Evolutionary conservation across 2,329 filamentous ascomycete species (phyloP).

Genomic region (Alternaria solani): DNA sequence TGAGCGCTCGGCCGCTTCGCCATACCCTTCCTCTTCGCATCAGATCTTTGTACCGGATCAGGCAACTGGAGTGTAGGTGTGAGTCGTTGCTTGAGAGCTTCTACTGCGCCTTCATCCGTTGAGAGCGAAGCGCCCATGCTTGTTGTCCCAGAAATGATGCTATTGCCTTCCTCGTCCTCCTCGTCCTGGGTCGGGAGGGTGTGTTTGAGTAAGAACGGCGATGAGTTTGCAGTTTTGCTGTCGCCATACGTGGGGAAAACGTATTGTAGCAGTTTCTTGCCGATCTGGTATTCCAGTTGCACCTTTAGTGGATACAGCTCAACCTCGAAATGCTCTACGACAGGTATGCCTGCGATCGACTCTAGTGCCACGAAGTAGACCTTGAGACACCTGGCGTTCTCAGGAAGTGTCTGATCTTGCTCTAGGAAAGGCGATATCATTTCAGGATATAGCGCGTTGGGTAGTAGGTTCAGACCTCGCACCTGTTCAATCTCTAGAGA

Average conservation of each 20-base stretch:
- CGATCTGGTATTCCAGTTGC: slow-evolving; percentile 90
- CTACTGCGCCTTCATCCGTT: slow-evolving; percentile 63
- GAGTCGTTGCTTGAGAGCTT: slow-evolving; percentile 81
- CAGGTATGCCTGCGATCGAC: slow-evolving; percentile 94
- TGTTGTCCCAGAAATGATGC: slow-evolving; percentile 23
- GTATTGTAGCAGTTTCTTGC: slow-evolving; percentile 94
- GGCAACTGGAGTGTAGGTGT: slow-evolving; percentile 76
- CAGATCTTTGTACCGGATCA: slow-evolving; percentile 52
- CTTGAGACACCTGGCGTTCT: slow-evolving; percentile 82
- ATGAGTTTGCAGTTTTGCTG: slow-evolving; percentile 63
- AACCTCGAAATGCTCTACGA: slow-evolving; percentile 97
- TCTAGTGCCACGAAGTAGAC: slow-evolving; percentile 99
- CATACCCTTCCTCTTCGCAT: slow-evolving; percentile 33
- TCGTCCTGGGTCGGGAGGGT: slow-evolving; percentile 58
- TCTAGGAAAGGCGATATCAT: slow-evolving; percentile 93
- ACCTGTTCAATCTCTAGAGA: slow-evolving; percentile 87
- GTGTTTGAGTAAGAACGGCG: slow-evolving; percentile 67
- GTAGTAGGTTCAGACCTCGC: slow-evolving; percentile 86
- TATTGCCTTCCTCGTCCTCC: slow-evolving; percentile 58
- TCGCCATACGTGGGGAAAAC: slow-evolving; percentile 83
- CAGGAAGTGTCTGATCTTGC: slow-evolving; percentile 60
- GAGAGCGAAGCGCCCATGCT: slow-evolving; percentile 31
- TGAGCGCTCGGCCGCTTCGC: slow-evolving; percentile 40
- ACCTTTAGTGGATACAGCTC: slow-evolving; percentile 92
- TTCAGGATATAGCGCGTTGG: slow-evolving; percentile 90